Conservation (phyloP, 1,284 basidiomycete species). For the Fomitopsis pinicola region DNA sequence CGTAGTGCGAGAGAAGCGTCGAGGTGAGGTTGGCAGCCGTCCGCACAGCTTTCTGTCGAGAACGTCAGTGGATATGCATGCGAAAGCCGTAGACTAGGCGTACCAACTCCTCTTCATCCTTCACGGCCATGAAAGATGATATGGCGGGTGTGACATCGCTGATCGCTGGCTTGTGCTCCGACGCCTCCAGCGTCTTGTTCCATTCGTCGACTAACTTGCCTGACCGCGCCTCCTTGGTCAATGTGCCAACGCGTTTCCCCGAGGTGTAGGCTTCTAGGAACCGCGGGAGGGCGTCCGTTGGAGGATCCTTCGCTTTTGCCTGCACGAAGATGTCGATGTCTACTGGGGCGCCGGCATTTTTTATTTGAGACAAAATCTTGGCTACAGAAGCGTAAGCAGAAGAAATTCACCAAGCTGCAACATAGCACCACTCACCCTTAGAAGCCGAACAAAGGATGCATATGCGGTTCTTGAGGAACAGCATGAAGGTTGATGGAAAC, state of each 20-base stretch:
- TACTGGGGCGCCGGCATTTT: slow-evolving; percentile 47
- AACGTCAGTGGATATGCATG: neutral
- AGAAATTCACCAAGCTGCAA: neutral
- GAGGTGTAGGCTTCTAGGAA: slow-evolving; percentile 56
- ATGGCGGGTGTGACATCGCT: slow-evolving; percentile 78
- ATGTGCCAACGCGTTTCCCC: slow-evolving; percentile 59
- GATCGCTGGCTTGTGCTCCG: slow-evolving; percentile 61
- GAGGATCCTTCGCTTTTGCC: slow-evolving; percentile 69
- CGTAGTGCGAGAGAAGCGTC: slow-evolving; percentile 82
- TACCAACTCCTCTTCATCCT: slow-evolving; percentile 90
- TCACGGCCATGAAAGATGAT: slow-evolving; percentile 78
- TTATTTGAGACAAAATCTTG: slow-evolving; percentile 70
- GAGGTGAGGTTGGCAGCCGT: slow-evolving; percentile 80
- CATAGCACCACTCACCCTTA: slow-evolving; percentile 58
- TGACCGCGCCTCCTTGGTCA: slow-evolving; percentile 74
- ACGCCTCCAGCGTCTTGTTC: slow-evolving; percentile 55
- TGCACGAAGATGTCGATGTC: slow-evolving; percentile 66
- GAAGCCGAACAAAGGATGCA: slow-evolving; percentile 84
- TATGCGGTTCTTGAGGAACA: slow-evolving; percentile 77
- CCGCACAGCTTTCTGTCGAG: slow-evolving; percentile 66
- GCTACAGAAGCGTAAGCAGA: slow-evolving; percentile 38
- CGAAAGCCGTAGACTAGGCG: slow-evolving; percentile 24
- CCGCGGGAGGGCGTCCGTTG: slow-evolving; percentile 63
- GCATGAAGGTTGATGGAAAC: slow-evolving; percentile 89
- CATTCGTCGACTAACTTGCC: slow-evolving; percentile 84